These are phyloP conservation scores for Cryphonectria nitschkei DNA, from an alignment of 2,329 filamentous ascomycete genomes.

Conservation along the genomic window DNA sequence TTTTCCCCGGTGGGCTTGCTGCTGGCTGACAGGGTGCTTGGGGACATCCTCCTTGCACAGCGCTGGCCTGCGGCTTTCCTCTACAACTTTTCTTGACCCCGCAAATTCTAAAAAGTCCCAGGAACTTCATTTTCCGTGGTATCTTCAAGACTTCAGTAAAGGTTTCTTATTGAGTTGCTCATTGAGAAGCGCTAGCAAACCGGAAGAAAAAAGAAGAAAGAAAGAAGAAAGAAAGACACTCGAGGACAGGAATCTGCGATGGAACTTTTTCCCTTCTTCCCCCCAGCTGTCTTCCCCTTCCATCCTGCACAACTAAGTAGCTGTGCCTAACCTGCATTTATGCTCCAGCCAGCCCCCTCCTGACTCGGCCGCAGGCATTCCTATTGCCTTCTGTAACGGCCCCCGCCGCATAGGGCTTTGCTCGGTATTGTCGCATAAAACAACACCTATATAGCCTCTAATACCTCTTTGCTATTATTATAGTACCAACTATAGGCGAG, in stretches of 20 bases:
- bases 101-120: background rate
- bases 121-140: too few species aligned
- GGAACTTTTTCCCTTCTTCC: too few species aligned
- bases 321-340: background rate
- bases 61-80: background rate
- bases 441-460: background rate
- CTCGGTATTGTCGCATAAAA: background rate
- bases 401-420: background rate
- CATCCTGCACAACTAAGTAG: background rate
- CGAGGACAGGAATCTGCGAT: background rate
- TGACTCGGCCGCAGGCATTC: background rate
- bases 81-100: background rate
- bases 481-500: background rate
- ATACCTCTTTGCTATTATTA: background rate
- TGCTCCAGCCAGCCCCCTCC: slow-evolving; percentile 2
- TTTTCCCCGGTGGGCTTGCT: background rate
- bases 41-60: background rate
- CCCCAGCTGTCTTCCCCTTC: too few species aligned
- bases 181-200: too few species aligned
- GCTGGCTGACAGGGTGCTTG: background rate
- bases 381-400: background rate
- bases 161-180: too few species aligned
- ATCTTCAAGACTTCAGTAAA: background rate
- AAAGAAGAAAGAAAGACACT: background rate
- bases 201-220: background rate